These are phyloP conservation scores for Euphorbia corollata DNA, from an alignment of 441 rosid genomes.

Conservation along the genomic window DNA sequence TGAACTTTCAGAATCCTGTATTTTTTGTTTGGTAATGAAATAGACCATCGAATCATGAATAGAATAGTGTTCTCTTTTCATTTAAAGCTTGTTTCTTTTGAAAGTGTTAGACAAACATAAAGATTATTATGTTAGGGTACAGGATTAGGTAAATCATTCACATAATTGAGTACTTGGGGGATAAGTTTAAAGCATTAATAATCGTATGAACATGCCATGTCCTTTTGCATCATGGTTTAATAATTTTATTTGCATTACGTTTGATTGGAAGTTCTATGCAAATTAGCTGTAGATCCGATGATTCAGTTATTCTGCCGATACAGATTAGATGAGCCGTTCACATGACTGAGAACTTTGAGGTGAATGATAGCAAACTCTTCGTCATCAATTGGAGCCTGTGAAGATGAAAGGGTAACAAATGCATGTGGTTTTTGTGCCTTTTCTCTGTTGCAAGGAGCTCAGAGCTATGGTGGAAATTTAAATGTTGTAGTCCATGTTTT, in stretches of 20 bases:
- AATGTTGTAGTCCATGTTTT: slow-evolving; percentile 20
- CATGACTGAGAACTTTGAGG: slow-evolving; percentile 16
- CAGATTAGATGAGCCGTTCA: slow-evolving; percentile 26
- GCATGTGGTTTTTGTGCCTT: slow-evolving; percentile 26
- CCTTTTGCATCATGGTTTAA: slow-evolving; percentile 5
- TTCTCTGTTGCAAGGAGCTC: slow-evolving; percentile 22
- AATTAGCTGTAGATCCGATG: slow-evolving; percentile 5
- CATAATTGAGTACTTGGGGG: neutral
- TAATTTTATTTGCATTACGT: slow-evolving; percentile 1
- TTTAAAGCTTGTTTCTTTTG: neutral
- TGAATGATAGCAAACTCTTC: slow-evolving; percentile 19
- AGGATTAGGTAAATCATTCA: neutral
- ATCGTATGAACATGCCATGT: neutral
- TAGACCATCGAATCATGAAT: neutral
- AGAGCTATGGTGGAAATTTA: slow-evolving; percentile 19
- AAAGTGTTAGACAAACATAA: neutral
- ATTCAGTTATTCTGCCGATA: slow-evolving; percentile 13
- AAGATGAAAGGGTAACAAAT: slow-evolving; percentile 34
- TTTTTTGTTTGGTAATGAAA: neutral
- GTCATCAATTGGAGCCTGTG: slow-evolving; percentile 23
- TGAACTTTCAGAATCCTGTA: neutral
- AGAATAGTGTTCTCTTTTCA: neutral
- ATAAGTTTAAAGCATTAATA: neutral
- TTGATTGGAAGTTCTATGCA: neutral
- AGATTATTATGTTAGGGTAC: neutral